Base-by-base conservation (phyloP, 2,329 filamentous ascomycete species). In the Ophiocordyceps camponoti-saundersi region DNA sequence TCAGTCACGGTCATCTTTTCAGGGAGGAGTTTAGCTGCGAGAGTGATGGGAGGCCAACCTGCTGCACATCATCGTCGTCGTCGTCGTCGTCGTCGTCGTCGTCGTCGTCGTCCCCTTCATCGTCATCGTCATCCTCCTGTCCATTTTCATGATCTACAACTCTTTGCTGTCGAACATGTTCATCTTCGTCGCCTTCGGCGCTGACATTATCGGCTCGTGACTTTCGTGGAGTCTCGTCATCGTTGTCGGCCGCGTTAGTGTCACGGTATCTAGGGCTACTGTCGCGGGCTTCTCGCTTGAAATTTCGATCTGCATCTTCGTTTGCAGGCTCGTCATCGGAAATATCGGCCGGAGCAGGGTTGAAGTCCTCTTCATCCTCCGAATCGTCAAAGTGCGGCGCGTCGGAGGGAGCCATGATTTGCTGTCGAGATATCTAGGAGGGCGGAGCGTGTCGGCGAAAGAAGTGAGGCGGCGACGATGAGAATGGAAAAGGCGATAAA, bases 341-440 rank as follows among this genome's bases (percentile, higher is more conserved):
- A 32, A 77, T 58, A 49, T 86, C 77, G 50, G 77, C 82, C 20
- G 82, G 81, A 44, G 74, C 78, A 45, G 88, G 89, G 62, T 95
- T 94, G 73, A 95, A 95, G 61, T 90, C 83, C 50, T 85, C 81
- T 55, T 93, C 88, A 45, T 92, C 85, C 48, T 85, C 82, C 49
- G 76, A 80, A 50, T 80, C 77, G 56, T 77, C 71, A 57, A 68
- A 73, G 51, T 69, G 68, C 50, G 67, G 63, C 53, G 58, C 62
- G 47, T 71, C 65, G 56, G 65, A 68, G 40, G 65, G 64, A 50
- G 69, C 65, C 71, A 76, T 75, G 20, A 15, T 42, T 20, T 18
- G 36, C 18, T 20, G 36, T 8, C 18, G 7, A 12, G 15, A 20
- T 20, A 8, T 16, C 32, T 36, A 39, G 2, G 18, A 6, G 11